Evolutionary conservation across 352 stramenopile genomes (phyloP), one percentile per base, ranked within the genome.

Genomic region (Blastocystis sp.): DNA sequence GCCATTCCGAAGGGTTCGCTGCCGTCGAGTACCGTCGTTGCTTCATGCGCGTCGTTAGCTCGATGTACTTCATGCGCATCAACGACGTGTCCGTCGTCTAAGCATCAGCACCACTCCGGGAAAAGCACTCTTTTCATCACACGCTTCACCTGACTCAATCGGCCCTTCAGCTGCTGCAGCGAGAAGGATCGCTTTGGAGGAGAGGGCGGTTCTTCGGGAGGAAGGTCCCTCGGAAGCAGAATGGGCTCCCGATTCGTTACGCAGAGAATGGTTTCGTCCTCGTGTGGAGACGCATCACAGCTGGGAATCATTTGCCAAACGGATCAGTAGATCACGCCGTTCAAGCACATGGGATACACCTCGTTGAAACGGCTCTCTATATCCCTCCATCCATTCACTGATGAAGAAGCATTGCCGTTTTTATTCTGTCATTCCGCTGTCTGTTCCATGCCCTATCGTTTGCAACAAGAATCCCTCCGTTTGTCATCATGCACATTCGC

Each of bases 31-130:
- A 28, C 11, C 38, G 4, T 38, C 54, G 48, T 38, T 69, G 38
- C 21, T 69, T 74, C 64, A 74, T 74, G 17, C 64, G 64, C 10
- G 64, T 48, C 21, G 64, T 28, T 19, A 74, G 64, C 45, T 74
- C 24, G 9, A 84, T 40, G 45, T 84, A 84, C 74, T 84, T 84
- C 28, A 59, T 59, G 19, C 34, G 38, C 74, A 84, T 84, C 19
- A 69, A 45, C n/a, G 48, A 54, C 17, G 59, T 52, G n/a, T 34
- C 28, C 28, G 28, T 34, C 24, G 19, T 60, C 38, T 6, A 19
- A 21, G 38, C 21, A 38, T 62, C 24, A 38, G 24, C 4, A 14
- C 40, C 24, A 10, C 11, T 60, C 21, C 14, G 14, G 40, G n/a
- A 21, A 62, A n/a, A 63, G 17, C 7, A 79, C 4, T 63, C 9